phyloP scores from a whole-genome alignment of 108 stramenopile species.

The Nitzschia putrida region DNA sequence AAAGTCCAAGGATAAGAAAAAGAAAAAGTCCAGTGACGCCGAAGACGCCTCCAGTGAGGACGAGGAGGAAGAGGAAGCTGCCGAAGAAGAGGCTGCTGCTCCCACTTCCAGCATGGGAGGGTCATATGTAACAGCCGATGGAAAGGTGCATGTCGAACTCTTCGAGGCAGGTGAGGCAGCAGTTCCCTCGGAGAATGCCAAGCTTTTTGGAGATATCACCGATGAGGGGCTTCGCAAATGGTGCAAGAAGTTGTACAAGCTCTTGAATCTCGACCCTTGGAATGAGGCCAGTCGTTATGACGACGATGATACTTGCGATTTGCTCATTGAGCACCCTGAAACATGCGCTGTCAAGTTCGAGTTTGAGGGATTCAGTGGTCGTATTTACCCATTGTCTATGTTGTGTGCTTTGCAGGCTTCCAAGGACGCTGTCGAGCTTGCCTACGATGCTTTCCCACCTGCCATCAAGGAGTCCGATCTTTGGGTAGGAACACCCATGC shows the following conservation, averaged over 20 bases:
- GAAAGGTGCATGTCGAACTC: constrained; percentile 22
- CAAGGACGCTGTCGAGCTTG: constrained; percentile 37
- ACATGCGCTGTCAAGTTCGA: constrained; percentile 33
- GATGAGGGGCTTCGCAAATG: constrained; percentile 19
- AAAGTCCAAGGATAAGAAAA: constrained; percentile 22
- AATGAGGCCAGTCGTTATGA: constrained; percentile 36
- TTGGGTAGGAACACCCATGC: constrained; percentile 48
- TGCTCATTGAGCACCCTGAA: constrained; percentile 41
- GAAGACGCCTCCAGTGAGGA: constrained; percentile 4
- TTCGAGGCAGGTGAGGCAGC: constrained; percentile 22
- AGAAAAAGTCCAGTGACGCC: constrained; percentile 11
- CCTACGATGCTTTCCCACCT: constrained; percentile 41
- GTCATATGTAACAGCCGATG: not conserved
- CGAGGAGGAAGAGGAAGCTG: constrained; percentile 6
- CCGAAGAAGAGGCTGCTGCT: constrained; percentile 2
- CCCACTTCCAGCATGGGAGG: not conserved
- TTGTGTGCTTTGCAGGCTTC: constrained; percentile 47
- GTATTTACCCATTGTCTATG: constrained; percentile 48
- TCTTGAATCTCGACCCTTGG: constrained; percentile 45
- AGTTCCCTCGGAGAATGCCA: constrained; percentile 36
- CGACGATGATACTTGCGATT: constrained; percentile 43
- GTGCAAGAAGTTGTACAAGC: constrained; percentile 39
- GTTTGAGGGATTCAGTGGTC: constrained; percentile 38
- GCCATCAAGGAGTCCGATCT: constrained; percentile 41
- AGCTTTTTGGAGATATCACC: constrained; percentile 28